Evolutionary conservation across 2,329 filamentous ascomycete species (phyloP), one percentile per base, ranked within the genome.

Genomic region (Gliomastix tumulicola): DNA sequence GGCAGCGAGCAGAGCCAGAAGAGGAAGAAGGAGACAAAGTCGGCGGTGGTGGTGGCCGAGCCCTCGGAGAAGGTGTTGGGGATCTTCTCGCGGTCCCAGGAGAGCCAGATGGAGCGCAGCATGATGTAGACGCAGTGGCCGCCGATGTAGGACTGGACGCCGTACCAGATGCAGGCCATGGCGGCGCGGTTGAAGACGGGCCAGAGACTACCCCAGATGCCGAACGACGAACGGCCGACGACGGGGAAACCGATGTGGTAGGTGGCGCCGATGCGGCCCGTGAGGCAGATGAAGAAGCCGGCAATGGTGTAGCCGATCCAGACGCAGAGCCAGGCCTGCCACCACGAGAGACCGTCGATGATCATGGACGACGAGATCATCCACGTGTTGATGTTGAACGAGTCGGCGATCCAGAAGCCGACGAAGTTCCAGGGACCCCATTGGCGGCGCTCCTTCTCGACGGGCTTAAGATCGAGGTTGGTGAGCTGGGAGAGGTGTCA

Each of bases 161-260:
- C 86, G 44, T 89, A 90, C 88, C 87, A 94, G 43, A 94, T 77
- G 47, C 85, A 88, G 3, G 85, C 82, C 74, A 94, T 89, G 7
- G 79, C 86, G n/a, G 86, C 84, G 30, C 88, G 77, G 53, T 94
- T 94, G 47, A 94, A 81, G 1, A 94, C 80, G 0, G 88, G 88
- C 88, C 88, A 94, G 35, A 94, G 61, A 20, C 80, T 82, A 2
- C 89, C 89, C 84, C 85, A 95, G 38, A 94, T 84, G 12, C 89
- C 89, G 49, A 94, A 95, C 0, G 82, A 87, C 0, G 85, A 71
- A 38, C 89, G 71, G 46, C 73, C 76, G 21, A 84, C 80, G 23
- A 95, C 85, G 1, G 89, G 88, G 55, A 95, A 95, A 2, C 85
- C 84, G 45, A 95, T 86, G 56, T 95, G 88, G 57, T 95, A 95